A percentile compares a stretch with the other conserved stretches of the same genome.
Evolutionary conservation across 192 early-diverging fungal species (phyloP).

Genomic region (Coemansia guatemalensis): DNA sequence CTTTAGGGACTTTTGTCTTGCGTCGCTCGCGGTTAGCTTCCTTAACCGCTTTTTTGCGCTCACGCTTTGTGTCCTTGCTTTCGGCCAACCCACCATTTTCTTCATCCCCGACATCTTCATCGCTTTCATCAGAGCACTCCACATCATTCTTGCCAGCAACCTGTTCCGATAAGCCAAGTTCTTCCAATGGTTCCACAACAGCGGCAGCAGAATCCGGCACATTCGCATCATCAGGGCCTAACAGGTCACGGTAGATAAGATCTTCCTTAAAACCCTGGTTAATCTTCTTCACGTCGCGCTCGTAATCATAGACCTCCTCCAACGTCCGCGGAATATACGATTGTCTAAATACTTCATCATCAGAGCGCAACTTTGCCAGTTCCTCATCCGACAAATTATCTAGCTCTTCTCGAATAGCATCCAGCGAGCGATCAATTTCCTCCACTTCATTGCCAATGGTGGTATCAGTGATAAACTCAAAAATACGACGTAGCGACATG

Average conservation of each 20-base stretch:
- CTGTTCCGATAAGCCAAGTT: neutral
- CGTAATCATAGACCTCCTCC: slow-evolving; percentile 86
- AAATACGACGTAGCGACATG: slow-evolving; percentile 81
- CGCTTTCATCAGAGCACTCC: slow-evolving; percentile 28
- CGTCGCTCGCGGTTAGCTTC: slow-evolving; percentile 90
- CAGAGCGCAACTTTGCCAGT: slow-evolving; percentile 57
- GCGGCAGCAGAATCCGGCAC: neutral
- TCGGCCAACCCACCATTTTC: slow-evolving; percentile 74
- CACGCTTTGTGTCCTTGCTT: slow-evolving; percentile 87
- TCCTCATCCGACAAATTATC: slow-evolving; percentile 47
- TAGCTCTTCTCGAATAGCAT: slow-evolving; percentile 58
- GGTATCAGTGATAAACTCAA: slow-evolving; percentile 81
- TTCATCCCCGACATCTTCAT: slow-evolving; percentile 51
- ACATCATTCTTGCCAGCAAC: slow-evolving; percentile 21
- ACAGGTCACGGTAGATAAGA: slow-evolving; percentile 51
- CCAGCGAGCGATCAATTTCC: slow-evolving; percentile 68
- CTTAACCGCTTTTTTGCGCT: slow-evolving; percentile 82
- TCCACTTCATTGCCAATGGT: slow-evolving; percentile 60
- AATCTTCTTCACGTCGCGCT: slow-evolving; percentile 75
- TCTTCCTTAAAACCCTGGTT: slow-evolving; percentile 72
- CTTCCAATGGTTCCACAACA: slow-evolving; percentile 6
- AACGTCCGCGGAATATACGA: slow-evolving; percentile 90
- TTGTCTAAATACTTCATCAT: slow-evolving; percentile 91
- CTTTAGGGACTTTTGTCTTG: slow-evolving; percentile 93
- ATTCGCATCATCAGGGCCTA: slow-evolving; percentile 51